Base-by-base conservation (phyloP, 805 yeast genomes). In the Zygosaccharomyces lentus region DNA sequence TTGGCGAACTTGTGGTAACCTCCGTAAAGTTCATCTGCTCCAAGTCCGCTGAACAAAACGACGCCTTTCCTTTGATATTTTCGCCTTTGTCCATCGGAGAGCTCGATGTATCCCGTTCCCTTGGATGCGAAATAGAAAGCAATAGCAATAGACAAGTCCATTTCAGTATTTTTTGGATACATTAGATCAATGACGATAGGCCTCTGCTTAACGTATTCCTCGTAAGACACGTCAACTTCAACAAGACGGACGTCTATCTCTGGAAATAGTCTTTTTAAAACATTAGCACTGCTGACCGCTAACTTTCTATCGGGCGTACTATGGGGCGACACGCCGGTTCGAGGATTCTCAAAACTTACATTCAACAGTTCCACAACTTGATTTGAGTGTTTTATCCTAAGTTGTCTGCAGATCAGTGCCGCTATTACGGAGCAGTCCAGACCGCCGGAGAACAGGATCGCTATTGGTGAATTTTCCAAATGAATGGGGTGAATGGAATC, bases 11-110 rank as follows among this genome's bases (percentile, higher is more conserved):
- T 74, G 17, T 95, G 86, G 62, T 93, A 93, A 0, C 99, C 99
- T 0, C 96, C 99, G 70, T 86, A 90, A 15, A 93, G 67, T 65
- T 93, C 99, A 67, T 93, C 99, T 0, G 99, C 99, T 1, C 99
- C 99, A 9, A 93, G 71, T 0, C 99, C 99, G 44, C 96, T 87
- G 29, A 93, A 70, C 7, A 93, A 64, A 0, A 93, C 96, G 53
- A 80, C 77, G 7, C 88, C 76, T 7, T 66, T 61, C 15, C 89
- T 76, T 2, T 59, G 51, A 55, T 81, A 84, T 13, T 55, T 43
- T 3, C n/a, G 34, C 1, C 46, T 41, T 13, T 57, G 48, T 1
- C 50, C 57, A 16, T 55, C 23, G 1, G 41, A 50, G n/a, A 42
- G 25, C 2, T 57, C 62, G 13, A 51, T 45, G 10, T 46, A 54